Base-by-base conservation (phyloP, 768 basidiomycete genomes). In the Amanita subjunquillea region DNA sequence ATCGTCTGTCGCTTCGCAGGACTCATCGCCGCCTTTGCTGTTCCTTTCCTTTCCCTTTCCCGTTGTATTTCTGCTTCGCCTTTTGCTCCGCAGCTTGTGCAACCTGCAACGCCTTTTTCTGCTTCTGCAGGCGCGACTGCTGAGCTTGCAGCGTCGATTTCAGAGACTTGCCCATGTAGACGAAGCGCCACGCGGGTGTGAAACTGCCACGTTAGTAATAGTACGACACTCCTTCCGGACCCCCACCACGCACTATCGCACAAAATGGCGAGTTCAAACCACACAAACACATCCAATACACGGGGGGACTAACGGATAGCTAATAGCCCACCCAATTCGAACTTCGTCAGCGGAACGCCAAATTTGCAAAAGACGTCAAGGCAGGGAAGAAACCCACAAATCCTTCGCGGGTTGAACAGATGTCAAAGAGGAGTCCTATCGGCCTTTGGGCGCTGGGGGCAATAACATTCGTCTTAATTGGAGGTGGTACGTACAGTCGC, bases 291-390 rank as follows among this genome's bases (percentile, higher is more conserved):
- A 17, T n/a, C 12, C 17, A n/a, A 27, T 22, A 27, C 5, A 20
- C 27, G 40, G 34, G 27, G 10, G 9, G 17, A 8, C 7, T 37
- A 22, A 27, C 10, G 2, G 4, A 22, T n/a, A 39, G 20, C 50
- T 45, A 49, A 52, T 25, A 89, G 86, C 87, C 87, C 50, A 87
- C 84, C 51, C 79, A 86, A 72, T 89, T 87, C 64, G 88, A 91
- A 61, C 76, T 90, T 69, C 83, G 86, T 59, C 79, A 82, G 62
- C 79, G 80, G 66, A 92, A 91, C 66, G 77, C 76, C 53, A 84
- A 89, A 69, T 92, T 92, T 68, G 85, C 83, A 38, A 79, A 75
- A 55, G 80, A 82, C 55, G 83, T 79, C 56, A 80, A 78, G 57
- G 67, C 77, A 36, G 89, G 89, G 59, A 91, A 88, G 74, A 86